These are phyloP conservation scores for Oropetium thomaeum DNA, from an alignment of 176 grass and related monocot species.

Conservation along the genomic window DNA sequence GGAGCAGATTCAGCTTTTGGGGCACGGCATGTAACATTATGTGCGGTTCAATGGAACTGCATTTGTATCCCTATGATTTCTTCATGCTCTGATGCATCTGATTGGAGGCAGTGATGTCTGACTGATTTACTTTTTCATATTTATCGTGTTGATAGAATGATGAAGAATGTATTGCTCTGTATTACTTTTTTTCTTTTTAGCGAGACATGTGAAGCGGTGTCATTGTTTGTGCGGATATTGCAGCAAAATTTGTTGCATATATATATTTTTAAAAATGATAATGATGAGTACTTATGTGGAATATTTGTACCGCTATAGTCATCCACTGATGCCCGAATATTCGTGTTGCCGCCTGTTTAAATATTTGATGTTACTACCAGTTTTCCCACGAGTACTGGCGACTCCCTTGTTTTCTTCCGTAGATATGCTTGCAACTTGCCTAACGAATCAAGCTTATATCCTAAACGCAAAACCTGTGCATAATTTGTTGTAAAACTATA, in stretches of 20 bases:
- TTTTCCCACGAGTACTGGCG: not conserved
- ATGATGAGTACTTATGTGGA: not conserved
- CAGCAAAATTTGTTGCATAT: not conserved
- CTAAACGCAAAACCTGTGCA: not conserved
- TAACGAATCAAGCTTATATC: not conserved
- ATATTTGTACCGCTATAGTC: not conserved
- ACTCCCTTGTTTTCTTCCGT: not conserved
- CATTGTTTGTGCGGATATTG: not conserved
- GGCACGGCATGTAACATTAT: conserved; percentile 22
- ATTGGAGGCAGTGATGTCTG: not conserved
- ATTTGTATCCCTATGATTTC: conserved; percentile 1
- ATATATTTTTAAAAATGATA: not conserved
- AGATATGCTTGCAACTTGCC: not conserved
- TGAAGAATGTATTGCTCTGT: not conserved
- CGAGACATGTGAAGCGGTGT: not conserved
- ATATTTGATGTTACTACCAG: not conserved
- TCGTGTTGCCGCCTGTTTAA: not conserved
- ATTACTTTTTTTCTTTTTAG: not conserved
- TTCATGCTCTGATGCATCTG: not conserved
- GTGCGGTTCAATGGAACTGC: conserved; percentile 27
- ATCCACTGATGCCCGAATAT: not conserved
- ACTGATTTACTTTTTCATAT: conserved; percentile 2
- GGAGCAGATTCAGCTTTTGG: conserved; percentile 29
- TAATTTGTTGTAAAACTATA: not conserved
- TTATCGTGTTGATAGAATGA: not conserved